Conservation (phyloP, 2,329 filamentous ascomycete genomes). For the Hirsutella minnesotensis region DNA sequence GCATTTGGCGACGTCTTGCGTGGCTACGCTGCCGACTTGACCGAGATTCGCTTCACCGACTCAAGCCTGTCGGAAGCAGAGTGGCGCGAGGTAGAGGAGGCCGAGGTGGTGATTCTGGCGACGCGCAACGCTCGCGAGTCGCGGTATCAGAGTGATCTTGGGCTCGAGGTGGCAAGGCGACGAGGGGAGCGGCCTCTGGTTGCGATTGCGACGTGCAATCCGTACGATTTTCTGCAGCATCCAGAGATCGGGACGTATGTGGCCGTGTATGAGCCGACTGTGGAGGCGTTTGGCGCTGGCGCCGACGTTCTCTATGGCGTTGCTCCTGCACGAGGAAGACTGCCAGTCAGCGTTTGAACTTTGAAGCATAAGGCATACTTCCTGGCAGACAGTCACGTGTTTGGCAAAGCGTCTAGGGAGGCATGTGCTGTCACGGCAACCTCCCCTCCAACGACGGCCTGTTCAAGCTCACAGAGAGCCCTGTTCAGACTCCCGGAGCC, state of each 20-base stretch:
- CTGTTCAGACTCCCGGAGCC: no score
- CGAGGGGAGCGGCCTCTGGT: conserved; percentile 3
- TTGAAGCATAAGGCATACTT: no score
- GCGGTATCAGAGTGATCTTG: conserved; percentile 11
- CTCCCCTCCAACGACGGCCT: no score
- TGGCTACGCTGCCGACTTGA: conserved; percentile 4
- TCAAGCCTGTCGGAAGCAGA: conserved; percentile 6
- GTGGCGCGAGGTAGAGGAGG: conserved; percentile 10
- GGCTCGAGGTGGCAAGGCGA: conserved; percentile 10
- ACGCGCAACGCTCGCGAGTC: conserved; percentile 14
- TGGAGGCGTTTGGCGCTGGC: conserved; percentile 11
- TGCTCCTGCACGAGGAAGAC: not conserved
- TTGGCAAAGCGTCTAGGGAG: no score
- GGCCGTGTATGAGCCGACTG: conserved; percentile 14
- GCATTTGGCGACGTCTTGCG: conserved; percentile 10
- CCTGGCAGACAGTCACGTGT: no score
- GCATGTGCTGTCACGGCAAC: no score
- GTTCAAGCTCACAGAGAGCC: no score
- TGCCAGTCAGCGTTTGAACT: not conserved
- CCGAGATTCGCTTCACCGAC: conserved; percentile 12
- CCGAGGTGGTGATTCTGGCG: conserved; percentile 12
- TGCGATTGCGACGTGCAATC: conserved; percentile 13
- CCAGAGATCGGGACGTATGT: conserved; percentile 10
- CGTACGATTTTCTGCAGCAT: conserved; percentile 14
- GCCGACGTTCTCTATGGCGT: conserved; percentile 10